Conservation (phyloP, 2,329 filamentous ascomycete genomes). For the Hortaea werneckii region DNA sequence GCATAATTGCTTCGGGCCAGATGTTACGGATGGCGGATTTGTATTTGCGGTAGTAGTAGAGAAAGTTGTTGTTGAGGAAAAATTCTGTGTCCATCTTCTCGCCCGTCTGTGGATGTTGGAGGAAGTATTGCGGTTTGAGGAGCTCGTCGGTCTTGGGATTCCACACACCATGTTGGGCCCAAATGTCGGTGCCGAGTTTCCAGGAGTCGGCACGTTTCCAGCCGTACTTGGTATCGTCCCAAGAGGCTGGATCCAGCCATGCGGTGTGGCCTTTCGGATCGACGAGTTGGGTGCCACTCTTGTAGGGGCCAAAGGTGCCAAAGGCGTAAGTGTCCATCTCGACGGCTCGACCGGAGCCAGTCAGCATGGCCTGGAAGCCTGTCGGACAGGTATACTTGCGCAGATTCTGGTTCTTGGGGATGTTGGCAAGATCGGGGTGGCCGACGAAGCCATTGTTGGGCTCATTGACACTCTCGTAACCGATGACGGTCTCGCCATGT, state of each 20-base stretch:
- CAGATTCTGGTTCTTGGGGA: constrained; percentile 78
- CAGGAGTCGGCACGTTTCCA: constrained; percentile 82
- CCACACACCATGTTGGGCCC: constrained; percentile 97
- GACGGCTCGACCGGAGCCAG: constrained; percentile 79
- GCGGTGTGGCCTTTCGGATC: constrained; percentile 78
- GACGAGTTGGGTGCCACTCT: constrained; percentile 70
- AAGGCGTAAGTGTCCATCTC: constrained; percentile 92
- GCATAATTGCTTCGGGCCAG: constrained; percentile 73
- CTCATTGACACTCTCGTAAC: constrained; percentile 95
- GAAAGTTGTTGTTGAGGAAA: constrained; percentile 86
- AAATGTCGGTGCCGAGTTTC: constrained; percentile 89
- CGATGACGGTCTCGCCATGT: constrained; percentile 76
- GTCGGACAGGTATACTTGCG: constrained; percentile 91
- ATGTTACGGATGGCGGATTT: constrained; percentile 61
- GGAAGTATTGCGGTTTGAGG: constrained; percentile 79
- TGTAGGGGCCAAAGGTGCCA: constrained; percentile 83
- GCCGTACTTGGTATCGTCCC: constrained; percentile 79
- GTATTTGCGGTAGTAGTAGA: constrained; percentile 74
- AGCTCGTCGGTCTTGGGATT: constrained; percentile 68
- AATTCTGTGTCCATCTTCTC: constrained; percentile 66
- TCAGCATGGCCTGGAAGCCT: constrained; percentile 85
- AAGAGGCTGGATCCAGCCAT: constrained; percentile 66
- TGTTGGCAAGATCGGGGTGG: constrained; percentile 66
- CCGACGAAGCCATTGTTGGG: constrained; percentile 83
- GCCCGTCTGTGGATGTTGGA: constrained; percentile 64